Evolutionary conservation across 305 asterid genomes (phyloP).

Genomic region (Solanum hybrid): DNA sequence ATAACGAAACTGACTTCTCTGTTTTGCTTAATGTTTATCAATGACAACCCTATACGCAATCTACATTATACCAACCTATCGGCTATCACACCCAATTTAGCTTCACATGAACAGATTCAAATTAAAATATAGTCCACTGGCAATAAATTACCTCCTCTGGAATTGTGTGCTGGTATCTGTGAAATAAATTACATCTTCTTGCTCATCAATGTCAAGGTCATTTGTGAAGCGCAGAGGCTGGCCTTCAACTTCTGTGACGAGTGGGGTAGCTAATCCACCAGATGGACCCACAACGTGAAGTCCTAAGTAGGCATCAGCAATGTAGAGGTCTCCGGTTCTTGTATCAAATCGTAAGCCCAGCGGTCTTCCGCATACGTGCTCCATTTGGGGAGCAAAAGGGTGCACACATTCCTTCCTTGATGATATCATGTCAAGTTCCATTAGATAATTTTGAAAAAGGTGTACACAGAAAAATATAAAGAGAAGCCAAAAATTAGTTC

Average conservation of each 20-base stretch:
- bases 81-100: not conserved
- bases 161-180: constrained; percentile 53
- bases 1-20: not conserved
- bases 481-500: not conserved
- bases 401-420: constrained; percentile 43
- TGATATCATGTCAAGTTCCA: not conserved
- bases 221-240: constrained; percentile 48
- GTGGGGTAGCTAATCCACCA: constrained; percentile 49
- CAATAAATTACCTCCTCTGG: constrained; percentile 39
- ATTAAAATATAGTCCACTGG: not conserved
- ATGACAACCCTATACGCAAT: not conserved
- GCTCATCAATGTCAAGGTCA: constrained; percentile 63
- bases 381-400: constrained; percentile 56
- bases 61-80: not conserved
- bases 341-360: constrained; percentile 51
- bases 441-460: not conserved
- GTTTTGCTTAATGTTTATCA: not conserved
- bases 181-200: constrained; percentile 47
- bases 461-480: not conserved
- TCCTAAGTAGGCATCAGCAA: constrained; percentile 73
- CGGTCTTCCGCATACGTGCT: constrained; percentile 74
- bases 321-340: constrained; percentile 54
- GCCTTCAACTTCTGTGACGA: constrained; percentile 54
- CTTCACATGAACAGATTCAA: not conserved
- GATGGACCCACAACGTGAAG: constrained; percentile 53